These are phyloP conservation scores for Dryas integrifolia DNA, from an alignment of 331 rosid species.

Conservation along the genomic window DNA sequence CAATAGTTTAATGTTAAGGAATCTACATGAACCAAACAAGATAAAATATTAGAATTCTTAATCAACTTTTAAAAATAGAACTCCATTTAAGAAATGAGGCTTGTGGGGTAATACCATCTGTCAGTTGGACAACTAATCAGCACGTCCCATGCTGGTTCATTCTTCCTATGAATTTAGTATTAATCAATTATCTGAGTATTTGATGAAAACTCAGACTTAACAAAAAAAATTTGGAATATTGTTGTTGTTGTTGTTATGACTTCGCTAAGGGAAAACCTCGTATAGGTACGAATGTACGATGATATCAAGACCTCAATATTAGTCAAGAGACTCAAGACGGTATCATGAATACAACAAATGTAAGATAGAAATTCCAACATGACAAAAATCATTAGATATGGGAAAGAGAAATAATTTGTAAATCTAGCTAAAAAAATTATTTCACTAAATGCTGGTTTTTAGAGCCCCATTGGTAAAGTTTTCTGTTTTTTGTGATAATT, in stretches of 20 bases:
- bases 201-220: too few species aligned
- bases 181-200: too few species aligned
- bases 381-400: not conserved
- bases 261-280: conserved; percentile 5
- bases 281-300: not conserved
- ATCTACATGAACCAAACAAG: conserved; percentile 13
- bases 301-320: not conserved
- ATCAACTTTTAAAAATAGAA: not conserved
- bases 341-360: too few species aligned
- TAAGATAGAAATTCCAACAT: too few species aligned
- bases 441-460: too few species aligned
- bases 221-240: not conserved
- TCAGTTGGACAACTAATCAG: conserved; percentile 18
- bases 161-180: not conserved
- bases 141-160: conserved; percentile 10
- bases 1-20: not conserved
- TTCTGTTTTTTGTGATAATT: too few species aligned
- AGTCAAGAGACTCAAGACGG: too few species aligned
- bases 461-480: too few species aligned
- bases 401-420: too few species aligned
- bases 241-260: not conserved
- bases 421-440: too few species aligned
- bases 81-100: not conserved
- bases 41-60: not conserved
- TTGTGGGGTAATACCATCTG: not conserved